A percentile compares a stretch with the other conserved stretches of the same genome.
Evolutionary conservation across 176 grass and related monocot species (phyloP).

Genomic region (Puccinellia tenuiflora): DNA sequence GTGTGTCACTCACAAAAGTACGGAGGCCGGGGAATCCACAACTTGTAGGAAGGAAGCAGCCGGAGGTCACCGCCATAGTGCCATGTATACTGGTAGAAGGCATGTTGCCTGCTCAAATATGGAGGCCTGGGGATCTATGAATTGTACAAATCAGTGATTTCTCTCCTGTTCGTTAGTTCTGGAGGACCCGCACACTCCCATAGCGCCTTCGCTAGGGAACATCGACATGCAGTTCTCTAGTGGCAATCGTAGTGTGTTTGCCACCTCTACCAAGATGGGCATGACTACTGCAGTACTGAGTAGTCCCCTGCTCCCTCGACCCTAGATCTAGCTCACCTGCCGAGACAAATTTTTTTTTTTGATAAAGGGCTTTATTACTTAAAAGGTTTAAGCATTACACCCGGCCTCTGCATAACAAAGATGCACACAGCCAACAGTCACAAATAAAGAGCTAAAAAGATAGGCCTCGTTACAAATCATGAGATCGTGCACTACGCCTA

Average conservation of each 20-base stretch:
- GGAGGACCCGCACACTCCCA: not conserved
- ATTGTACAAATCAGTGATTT: not conserved
- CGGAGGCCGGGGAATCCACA: not conserved
- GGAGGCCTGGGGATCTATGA: not conserved
- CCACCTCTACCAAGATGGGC: too few relatives aligned
- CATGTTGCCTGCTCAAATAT: not conserved
- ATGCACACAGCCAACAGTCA: too few relatives aligned
- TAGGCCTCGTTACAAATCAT: too few relatives aligned
- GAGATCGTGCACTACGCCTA: too few relatives aligned
- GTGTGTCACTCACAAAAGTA: not conserved
- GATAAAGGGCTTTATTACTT: too few relatives aligned
- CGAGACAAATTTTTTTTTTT: too few relatives aligned
- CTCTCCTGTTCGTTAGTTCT: not conserved
- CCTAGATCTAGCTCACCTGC: not conserved
- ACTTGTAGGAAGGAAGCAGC: not conserved
- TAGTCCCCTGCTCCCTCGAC: not conserved
- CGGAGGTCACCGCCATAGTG: not conserved
- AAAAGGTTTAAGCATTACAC: too few relatives aligned
- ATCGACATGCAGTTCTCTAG: not conserved
- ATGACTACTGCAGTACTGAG: too few relatives aligned
- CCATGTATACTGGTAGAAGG: not conserved
- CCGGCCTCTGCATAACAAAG: too few relatives aligned
- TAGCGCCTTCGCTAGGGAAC: not conserved
- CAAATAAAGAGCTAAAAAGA: too few relatives aligned
- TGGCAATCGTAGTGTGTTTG: not conserved